Percentiles rank a stretch among this genome's conserved stretches.
Evolutionary conservation across 2,329 filamentous ascomycete species (phyloP).

Genomic region (Geosmithia putterillii): DNA sequence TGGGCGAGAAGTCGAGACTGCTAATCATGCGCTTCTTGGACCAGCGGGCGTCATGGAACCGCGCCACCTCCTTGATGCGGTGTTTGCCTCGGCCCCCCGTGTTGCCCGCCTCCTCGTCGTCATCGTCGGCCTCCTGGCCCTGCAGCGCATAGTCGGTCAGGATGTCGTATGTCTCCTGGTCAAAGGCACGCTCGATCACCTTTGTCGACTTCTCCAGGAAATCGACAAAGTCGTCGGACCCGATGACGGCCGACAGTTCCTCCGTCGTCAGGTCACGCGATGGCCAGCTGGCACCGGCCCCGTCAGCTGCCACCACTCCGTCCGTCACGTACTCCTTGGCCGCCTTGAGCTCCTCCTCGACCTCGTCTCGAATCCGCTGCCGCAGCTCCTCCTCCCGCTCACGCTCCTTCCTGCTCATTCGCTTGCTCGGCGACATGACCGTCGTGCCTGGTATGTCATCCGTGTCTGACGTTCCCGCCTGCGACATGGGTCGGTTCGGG

Average conservation of each 20-base stretch:
- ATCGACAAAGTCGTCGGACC: constrained; percentile 85
- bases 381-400: constrained; percentile 84
- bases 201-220: constrained; percentile 95
- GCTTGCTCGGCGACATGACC: constrained; percentile 51
- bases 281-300: constrained; percentile 48
- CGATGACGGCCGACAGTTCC: constrained; percentile 80
- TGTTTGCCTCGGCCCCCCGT: constrained; percentile 59
- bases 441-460: constrained; percentile 44
- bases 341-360: constrained; percentile 81
- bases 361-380: constrained; percentile 72
- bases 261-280: constrained; percentile 69
- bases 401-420: constrained; percentile 64
- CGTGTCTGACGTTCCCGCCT: constrained; percentile 39
- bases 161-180: constrained; percentile 86
- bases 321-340: constrained; percentile 49
- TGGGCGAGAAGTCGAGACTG: constrained; percentile 87
- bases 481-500: constrained; percentile 31
- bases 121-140: constrained; percentile 63
- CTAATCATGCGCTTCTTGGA: constrained; percentile 97
- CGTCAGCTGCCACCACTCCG: constrained; percentile 13
- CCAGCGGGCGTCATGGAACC: constrained; percentile 93
- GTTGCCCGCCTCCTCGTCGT: constrained; percentile 66
- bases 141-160: constrained; percentile 86
- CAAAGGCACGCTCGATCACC: constrained; percentile 88
- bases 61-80: constrained; percentile 74